These are phyloP conservation scores for Uromyces viciae-fabae DNA, from an alignment of 1,284 basidiomycete genomes.

Conservation along the genomic window DNA sequence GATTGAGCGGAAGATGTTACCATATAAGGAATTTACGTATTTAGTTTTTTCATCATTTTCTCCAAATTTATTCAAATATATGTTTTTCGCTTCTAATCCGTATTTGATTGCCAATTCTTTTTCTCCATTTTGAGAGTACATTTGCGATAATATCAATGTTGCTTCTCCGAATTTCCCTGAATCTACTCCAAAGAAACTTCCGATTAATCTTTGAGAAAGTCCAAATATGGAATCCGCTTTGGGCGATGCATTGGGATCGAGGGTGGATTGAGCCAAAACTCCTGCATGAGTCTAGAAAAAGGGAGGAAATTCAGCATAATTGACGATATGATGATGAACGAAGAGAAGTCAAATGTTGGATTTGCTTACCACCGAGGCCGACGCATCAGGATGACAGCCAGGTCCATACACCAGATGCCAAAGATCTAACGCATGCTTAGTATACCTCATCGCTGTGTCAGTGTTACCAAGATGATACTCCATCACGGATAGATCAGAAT, in stretches of 20 bases:
- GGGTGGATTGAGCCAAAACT: constrained; percentile 24
- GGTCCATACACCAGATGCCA: constrained; percentile 61
- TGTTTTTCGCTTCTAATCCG: constrained; percentile 22
- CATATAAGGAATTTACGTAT: constrained; percentile 23
- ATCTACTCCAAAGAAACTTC: constrained; percentile 35
- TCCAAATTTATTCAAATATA: constrained; percentile 29
- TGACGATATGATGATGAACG: not conserved
- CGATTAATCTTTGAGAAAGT: constrained; percentile 35
- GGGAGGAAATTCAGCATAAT: not conserved
- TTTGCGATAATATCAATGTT: constrained; percentile 40
- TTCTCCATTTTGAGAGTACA: constrained; percentile 17
- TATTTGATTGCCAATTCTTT: constrained; percentile 41
- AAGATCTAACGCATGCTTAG: constrained; percentile 60
- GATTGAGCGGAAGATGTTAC: constrained; percentile 32
- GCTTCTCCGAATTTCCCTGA: constrained; percentile 42
- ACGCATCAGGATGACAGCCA: constrained; percentile 45
- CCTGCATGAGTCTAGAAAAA: constrained; percentile 41
- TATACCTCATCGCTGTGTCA: constrained; percentile 57
- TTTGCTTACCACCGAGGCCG: constrained; percentile 27
- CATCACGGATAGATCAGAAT: constrained; percentile 62
- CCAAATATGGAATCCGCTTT: constrained; percentile 37
- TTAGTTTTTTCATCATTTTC: constrained; percentile 42
- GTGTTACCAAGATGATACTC: constrained; percentile 58
- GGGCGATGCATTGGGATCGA: constrained; percentile 14
- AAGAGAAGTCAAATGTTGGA: not conserved